Evolutionary conservation across 139 green algal genomes (phyloP).

Genomic region (Mychonastes homosphaera): DNA sequence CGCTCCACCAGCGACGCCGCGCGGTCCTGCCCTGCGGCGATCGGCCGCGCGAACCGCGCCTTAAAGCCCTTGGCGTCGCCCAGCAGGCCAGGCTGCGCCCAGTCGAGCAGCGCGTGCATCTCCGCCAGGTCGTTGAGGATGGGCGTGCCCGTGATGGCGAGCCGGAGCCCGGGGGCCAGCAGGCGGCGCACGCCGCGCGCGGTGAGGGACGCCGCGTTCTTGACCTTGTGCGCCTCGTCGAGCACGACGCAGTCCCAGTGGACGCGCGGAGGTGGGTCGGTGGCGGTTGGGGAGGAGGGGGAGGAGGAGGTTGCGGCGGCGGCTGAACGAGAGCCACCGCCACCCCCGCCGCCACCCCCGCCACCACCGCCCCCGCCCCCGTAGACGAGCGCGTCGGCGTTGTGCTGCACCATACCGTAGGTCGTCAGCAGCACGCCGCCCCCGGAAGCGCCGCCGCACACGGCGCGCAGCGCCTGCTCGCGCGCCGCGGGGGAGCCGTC

Average conservation of each 20-base stretch:
- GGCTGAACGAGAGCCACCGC: neutral
- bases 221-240: conserved; percentile 74
- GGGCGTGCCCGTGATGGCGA: conserved; percentile 65
- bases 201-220: conserved; percentile 57
- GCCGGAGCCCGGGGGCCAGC: conserved; percentile 21
- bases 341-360: neutral
- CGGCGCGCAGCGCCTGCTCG: conserved; percentile 12
- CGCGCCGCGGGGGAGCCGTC: conserved; percentile 12
- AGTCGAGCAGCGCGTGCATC: conserved; percentile 82
- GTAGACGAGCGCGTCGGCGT: conserved; percentile 37
- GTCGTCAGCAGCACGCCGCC: conserved; percentile 77
- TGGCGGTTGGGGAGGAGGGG: neutral
- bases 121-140: conserved; percentile 80
- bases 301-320: neutral
- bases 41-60: conserved; percentile 30
- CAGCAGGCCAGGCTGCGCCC: conserved; percentile 57
- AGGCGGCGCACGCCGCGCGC: conserved; percentile 16
- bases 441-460: neutral
- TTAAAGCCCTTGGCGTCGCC: conserved; percentile 48
- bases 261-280: conserved; percentile 2
- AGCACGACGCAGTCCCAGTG: conserved; percentile 82
- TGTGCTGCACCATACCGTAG: conserved; percentile 87
- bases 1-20: conserved; percentile 31
- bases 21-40: conserved; percentile 35
- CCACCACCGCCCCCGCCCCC: neutral